Conservation (phyloP, 306 rosid species). For the Mucuna pruriens region DNA sequence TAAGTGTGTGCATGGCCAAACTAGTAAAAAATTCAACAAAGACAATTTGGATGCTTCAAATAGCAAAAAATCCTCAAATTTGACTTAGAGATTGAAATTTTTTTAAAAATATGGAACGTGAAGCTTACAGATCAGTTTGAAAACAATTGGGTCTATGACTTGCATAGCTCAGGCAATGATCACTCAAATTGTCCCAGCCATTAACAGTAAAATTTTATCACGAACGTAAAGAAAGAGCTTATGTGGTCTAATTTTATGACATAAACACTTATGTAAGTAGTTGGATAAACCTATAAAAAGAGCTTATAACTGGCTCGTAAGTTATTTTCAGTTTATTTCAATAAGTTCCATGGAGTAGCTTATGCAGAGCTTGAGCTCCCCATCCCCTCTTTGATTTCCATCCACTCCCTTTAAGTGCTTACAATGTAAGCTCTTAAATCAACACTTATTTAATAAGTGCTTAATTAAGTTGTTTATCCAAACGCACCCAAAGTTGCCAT, state of each 20-base stretch:
- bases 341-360: not conserved
- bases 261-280: not conserved
- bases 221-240: constrained; percentile 7
- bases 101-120: not conserved
- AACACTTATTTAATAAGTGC: not conserved
- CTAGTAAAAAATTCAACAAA: not conserved
- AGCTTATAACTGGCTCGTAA: not conserved
- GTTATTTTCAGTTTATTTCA: not conserved
- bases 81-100: not conserved
- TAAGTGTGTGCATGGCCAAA: not conserved
- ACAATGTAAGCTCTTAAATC: not conserved
- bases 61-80: constrained; percentile 4
- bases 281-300: not conserved
- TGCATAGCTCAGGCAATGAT: not conserved
- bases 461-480: too few species aligned
- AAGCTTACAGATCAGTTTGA: not conserved
- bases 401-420: not conserved
- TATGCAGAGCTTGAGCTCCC: not conserved
- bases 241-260: not conserved
- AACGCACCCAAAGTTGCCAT: not conserved
- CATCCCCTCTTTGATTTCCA: not conserved
- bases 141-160: not conserved
- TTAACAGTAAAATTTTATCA: not conserved
- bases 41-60: constrained; percentile 7
- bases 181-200: not conserved